Evolutionary conservation across 805 yeast species (phyloP).

Genomic region (Yarrowia osloensis): DNA sequence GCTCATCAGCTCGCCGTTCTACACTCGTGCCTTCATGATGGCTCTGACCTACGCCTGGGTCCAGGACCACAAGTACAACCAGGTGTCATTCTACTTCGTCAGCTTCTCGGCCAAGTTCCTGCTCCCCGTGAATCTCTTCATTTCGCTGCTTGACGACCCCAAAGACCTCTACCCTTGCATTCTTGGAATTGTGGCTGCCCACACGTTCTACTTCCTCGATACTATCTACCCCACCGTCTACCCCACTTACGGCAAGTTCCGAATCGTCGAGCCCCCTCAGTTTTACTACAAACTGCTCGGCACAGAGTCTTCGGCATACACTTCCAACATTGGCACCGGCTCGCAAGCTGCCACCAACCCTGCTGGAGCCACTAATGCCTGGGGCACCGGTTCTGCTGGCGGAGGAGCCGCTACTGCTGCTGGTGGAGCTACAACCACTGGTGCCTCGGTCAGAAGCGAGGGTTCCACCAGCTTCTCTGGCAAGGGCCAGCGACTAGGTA

Average conservation of each 20-base stretch:
- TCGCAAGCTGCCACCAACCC: neutral
- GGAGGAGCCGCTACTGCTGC: neutral
- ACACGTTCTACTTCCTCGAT: constrained; percentile 30
- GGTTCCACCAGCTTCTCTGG: constrained; percentile 33
- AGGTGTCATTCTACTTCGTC: constrained; percentile 40
- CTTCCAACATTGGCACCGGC: constrained; percentile 5
- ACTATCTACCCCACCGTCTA: constrained; percentile 30
- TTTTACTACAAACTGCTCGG: neutral
- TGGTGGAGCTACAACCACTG: neutral
- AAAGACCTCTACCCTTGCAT: constrained; percentile 43
- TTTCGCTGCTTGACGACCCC: constrained; percentile 38
- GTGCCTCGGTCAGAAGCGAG: neutral
- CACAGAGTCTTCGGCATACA: constrained; percentile 25
- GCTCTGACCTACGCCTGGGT: constrained; percentile 46
- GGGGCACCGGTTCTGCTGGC: neutral
- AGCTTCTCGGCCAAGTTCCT: constrained; percentile 39
- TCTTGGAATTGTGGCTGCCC: constrained; percentile 41
- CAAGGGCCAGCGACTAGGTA: constrained; percentile 39
- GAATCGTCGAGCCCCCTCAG: constrained; percentile 29
- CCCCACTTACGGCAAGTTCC: constrained; percentile 17
- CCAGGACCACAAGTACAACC: constrained; percentile 42
- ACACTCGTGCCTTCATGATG: constrained; percentile 35
- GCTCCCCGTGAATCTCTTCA: constrained; percentile 41
- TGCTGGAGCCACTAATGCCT: neutral
- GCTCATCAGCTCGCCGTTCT: constrained; percentile 2